A percentile compares a stretch with the other conserved stretches of the same genome.
Conservation (phyloP, 805 yeast species). For the Pichia deserticola region DNA sequence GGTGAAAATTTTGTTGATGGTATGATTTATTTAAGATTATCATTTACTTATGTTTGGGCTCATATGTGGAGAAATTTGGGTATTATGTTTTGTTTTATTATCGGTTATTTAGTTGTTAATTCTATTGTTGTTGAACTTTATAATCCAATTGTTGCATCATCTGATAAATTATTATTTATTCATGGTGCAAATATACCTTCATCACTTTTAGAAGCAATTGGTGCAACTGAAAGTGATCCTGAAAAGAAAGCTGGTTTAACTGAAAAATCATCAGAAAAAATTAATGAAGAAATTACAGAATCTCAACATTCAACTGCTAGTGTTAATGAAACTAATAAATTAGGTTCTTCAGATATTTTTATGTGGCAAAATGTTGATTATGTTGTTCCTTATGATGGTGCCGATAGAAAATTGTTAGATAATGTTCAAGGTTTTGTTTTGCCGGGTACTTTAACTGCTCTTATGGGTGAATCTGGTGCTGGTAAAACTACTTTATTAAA, state of each 20-base stretch:
- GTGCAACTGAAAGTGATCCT: background rate
- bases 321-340: constrained; percentile 9
- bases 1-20: constrained; percentile 39
- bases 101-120: constrained; percentile 32
- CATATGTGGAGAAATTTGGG: constrained; percentile 82
- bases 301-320: background rate
- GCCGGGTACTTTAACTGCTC: constrained; percentile 52
- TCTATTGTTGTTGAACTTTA: constrained; percentile 25
- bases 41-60: constrained; percentile 43
- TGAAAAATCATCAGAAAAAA: background rate
- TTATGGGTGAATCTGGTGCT: constrained; percentile 63
- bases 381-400: constrained; percentile 42
- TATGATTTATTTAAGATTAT: constrained; percentile 35
- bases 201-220: constrained; percentile 16
- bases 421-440: constrained; percentile 37
- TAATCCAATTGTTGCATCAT: constrained; percentile 24
- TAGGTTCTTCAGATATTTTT: constrained; percentile 41
- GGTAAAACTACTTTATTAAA: constrained; percentile 55
- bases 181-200: constrained; percentile 23
- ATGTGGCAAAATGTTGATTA: constrained; percentile 60
- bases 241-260: background rate
- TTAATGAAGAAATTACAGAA: background rate
- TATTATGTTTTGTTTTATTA: constrained; percentile 34
- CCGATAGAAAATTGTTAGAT: constrained; percentile 35
- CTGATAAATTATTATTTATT: constrained; percentile 28